Percentiles rank a stretch among this genome's conserved stretches.
Evolutionary conservation across 129 eudicot genomes (phyloP).

Genomic region (Artemisia argyi): DNA sequence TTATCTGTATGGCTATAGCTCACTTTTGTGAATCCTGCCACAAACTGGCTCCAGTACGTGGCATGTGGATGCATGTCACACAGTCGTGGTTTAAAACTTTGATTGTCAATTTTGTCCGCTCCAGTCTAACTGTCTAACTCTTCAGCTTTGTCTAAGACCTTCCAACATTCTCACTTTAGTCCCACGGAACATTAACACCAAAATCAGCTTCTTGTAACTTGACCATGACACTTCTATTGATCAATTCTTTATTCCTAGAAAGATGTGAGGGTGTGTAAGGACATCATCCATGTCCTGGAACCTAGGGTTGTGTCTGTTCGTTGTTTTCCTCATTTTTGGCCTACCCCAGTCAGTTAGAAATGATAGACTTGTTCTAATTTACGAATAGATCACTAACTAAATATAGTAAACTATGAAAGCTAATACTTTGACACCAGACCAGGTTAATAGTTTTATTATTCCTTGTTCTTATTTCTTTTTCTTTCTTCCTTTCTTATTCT

Average conservation of each 20-base stretch:
- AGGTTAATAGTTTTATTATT: neutral
- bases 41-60: neutral
- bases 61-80: neutral
- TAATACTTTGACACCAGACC: conserved; percentile 1
- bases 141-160: neutral
- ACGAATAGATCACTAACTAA: conserved; percentile 12
- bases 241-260: conserved; percentile 1
- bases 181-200: neutral
- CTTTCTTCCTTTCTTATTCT: neutral
- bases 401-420: conserved; percentile 15
- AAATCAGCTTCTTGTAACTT: conserved; percentile 9
- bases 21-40: conserved; percentile 9
- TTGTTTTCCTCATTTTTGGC: conserved; percentile 20
- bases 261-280: conserved; percentile 17
- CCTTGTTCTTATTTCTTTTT: neutral
- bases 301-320: conserved; percentile 12
- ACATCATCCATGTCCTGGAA: conserved; percentile 1
- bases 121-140: conserved; percentile 10
- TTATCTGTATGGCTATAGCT: neutral
- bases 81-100: conserved; percentile 2
- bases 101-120: conserved; percentile 9
- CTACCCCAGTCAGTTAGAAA: conserved; percentile 3
- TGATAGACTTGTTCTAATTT: conserved; percentile 2
- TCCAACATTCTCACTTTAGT: neutral
- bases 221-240: conserved; percentile 13